Evolutionary conservation across 768 basidiomycete genomes (phyloP).

Genomic region (Russula sp.): DNA sequence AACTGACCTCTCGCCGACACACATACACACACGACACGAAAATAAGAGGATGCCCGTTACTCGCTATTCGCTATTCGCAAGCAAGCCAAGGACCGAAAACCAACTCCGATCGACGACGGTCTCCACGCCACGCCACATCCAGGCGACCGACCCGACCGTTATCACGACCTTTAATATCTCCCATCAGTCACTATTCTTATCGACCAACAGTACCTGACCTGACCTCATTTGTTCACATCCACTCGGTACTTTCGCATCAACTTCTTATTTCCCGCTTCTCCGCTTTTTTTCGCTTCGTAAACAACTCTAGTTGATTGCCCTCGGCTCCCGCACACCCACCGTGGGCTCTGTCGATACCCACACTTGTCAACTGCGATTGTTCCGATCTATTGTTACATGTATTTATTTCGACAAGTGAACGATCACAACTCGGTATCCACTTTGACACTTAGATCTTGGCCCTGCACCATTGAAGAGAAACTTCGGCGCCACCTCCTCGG

Average conservation of each 20-base stretch:
- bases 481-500: conserved; percentile 13
- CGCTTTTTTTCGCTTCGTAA: not conserved
- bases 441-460: not conserved
- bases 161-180: not conserved
- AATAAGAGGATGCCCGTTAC: too few species aligned
- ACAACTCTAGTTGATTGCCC: too few species aligned
- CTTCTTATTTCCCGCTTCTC: not conserved
- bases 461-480: not conserved
- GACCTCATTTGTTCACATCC: too few species aligned
- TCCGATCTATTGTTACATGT: too few species aligned
- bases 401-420: too few species aligned
- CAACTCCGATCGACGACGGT: conserved; percentile 18
- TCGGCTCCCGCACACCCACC: not conserved
- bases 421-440: not conserved
- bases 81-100: not conserved
- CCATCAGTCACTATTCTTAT: not conserved
- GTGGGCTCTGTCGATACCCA: not conserved
- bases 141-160: not conserved
- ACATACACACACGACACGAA: too few species aligned
- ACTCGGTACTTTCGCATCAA: too few species aligned
- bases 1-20: too few species aligned
- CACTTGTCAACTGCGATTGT: too few species aligned
- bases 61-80: too few species aligned
- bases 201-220: not conserved
- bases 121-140: conserved; percentile 7